These are phyloP conservation scores for Chlamydomonas sphaeroides DNA, from an alignment of 139 green algal genomes.

Conservation along the genomic window DNA sequence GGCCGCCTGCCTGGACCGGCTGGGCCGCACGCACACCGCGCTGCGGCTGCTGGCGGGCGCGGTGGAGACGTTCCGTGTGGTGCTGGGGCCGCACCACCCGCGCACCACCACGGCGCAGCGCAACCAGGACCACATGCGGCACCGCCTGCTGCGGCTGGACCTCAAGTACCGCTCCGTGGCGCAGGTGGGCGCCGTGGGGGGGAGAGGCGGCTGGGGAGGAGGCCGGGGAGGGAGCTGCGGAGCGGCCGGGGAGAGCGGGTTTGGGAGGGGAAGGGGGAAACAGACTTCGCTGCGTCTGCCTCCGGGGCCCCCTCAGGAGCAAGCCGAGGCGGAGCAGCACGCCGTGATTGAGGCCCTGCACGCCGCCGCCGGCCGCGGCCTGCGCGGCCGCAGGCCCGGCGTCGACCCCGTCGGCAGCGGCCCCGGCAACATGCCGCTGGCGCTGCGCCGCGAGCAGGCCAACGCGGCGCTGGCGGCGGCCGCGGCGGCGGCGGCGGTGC, in stretches of 20 bases:
- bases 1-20: slow-evolving; percentile 56
- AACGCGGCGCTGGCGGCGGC: slow-evolving; percentile 22
- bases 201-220: not conserved
- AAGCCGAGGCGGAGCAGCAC: slow-evolving; percentile 10
- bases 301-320: too few relatives aligned
- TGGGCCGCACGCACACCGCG: slow-evolving; percentile 58
- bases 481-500: slow-evolving; percentile 1
- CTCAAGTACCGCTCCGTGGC: slow-evolving; percentile 26
- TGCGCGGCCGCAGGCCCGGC: not conserved
- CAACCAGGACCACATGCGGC: slow-evolving; percentile 51
- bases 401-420: not conserved
- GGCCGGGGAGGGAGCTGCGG: too few relatives aligned
- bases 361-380: not conserved
- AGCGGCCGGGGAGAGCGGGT: too few relatives aligned
- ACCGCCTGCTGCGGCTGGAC: slow-evolving; percentile 49
- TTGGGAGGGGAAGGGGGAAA: not conserved
- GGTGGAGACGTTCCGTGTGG: slow-evolving; percentile 36
- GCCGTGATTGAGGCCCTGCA: slow-evolving; percentile 14
- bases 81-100: slow-evolving; percentile 50
- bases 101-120: slow-evolving; percentile 47
- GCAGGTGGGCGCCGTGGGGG: slow-evolving; percentile 3
- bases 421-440: not conserved
- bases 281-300: too few relatives aligned
- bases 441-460: slow-evolving; percentile 26
- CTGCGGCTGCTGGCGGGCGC: slow-evolving; percentile 53